These are phyloP conservation scores for Penicillium crystallinum DNA, from an alignment of 495 filamentous ascomycete species.

Conservation along the genomic window DNA sequence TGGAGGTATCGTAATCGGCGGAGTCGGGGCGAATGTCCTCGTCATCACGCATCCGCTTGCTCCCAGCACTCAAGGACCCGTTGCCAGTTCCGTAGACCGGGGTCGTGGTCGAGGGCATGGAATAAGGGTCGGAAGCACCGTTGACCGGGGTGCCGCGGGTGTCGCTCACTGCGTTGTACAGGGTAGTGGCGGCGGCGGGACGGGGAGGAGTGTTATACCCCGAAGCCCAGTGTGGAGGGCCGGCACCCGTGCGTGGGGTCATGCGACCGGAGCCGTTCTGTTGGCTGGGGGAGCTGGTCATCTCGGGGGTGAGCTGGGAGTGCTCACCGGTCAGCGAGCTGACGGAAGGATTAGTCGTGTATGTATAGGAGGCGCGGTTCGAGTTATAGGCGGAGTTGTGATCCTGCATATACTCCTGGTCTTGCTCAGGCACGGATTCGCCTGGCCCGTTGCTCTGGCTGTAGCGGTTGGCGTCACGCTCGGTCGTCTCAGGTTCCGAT, in stretches of 20 bases:
- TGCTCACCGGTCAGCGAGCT: slow-evolving; percentile 67
- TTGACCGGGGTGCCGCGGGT: slow-evolving; percentile 65
- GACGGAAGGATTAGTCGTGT: slow-evolving; percentile 60
- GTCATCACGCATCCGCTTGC: slow-evolving; percentile 76
- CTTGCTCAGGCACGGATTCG: slow-evolving; percentile 74
- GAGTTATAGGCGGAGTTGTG: slow-evolving; percentile 57
- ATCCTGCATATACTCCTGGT: slow-evolving; percentile 76
- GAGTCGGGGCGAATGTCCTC: slow-evolving; percentile 67
- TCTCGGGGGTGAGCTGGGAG: slow-evolving; percentile 75
- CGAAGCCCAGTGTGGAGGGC: slow-evolving; percentile 66
- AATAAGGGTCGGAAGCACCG: slow-evolving; percentile 66
- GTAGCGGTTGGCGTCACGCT: slow-evolving; percentile 65
- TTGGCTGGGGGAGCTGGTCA: slow-evolving; percentile 77
- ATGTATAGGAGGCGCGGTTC: slow-evolving; percentile 68
- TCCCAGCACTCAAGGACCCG: slow-evolving; percentile 53
- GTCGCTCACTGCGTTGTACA: slow-evolving; percentile 89
- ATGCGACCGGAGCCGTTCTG: slow-evolving; percentile 80
- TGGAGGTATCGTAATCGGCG: slow-evolving; percentile 57
- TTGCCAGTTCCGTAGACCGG: slow-evolving; percentile 56
- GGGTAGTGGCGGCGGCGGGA: slow-evolving; percentile 62
- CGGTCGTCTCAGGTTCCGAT: slow-evolving; percentile 54
- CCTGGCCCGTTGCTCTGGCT: slow-evolving; percentile 49
- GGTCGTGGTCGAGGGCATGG: slow-evolving; percentile 52
- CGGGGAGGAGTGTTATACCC: slow-evolving; percentile 83
- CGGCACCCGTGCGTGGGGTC: slow-evolving; percentile 71